phyloP scores from a whole-genome alignment of 148 eudicot species.

The Heliamphora exappendiculata region DNA sequence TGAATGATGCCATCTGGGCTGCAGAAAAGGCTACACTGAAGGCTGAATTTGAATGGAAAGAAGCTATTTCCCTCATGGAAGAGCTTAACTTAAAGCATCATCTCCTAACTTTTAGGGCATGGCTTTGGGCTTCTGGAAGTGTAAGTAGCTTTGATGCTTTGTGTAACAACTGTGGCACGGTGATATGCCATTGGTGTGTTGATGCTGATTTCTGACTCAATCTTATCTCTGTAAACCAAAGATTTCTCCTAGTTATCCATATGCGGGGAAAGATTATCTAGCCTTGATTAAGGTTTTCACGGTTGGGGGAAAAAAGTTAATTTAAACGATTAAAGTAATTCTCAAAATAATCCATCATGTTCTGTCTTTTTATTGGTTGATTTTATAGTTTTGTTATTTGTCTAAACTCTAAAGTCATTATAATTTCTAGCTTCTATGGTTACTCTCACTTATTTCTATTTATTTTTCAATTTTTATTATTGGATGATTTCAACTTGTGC shows the following conservation, averaged over 20 bases:
- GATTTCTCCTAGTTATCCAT: no score
- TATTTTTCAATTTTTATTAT: background rate
- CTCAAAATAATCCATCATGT: background rate
- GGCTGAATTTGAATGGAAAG: slow-evolving; percentile 60
- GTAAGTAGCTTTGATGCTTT: slow-evolving; percentile 36
- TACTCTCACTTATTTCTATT: background rate
- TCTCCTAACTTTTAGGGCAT: slow-evolving; percentile 56
- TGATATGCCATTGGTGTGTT: background rate
- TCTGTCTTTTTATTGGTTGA: background rate
- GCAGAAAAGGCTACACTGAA: slow-evolving; percentile 57
- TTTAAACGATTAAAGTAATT: background rate
- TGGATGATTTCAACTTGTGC: slow-evolving; percentile 10
- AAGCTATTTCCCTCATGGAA: slow-evolving; percentile 45
- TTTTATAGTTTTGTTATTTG: background rate
- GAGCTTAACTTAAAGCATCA: slow-evolving; percentile 53
- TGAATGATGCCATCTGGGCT: slow-evolving; percentile 83
- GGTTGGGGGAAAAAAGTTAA: background rate
- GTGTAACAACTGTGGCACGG: background rate
- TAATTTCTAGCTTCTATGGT: background rate
- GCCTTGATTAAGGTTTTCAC: background rate
- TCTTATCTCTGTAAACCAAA: no score
- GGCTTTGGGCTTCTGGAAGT: slow-evolving; percentile 95
- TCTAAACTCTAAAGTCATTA: background rate
- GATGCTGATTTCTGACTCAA: background rate
- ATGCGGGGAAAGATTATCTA: background rate